Evolutionary conservation across 2,329 filamentous ascomycete species (phyloP).

Genomic region (Trichoderma sp.): DNA sequence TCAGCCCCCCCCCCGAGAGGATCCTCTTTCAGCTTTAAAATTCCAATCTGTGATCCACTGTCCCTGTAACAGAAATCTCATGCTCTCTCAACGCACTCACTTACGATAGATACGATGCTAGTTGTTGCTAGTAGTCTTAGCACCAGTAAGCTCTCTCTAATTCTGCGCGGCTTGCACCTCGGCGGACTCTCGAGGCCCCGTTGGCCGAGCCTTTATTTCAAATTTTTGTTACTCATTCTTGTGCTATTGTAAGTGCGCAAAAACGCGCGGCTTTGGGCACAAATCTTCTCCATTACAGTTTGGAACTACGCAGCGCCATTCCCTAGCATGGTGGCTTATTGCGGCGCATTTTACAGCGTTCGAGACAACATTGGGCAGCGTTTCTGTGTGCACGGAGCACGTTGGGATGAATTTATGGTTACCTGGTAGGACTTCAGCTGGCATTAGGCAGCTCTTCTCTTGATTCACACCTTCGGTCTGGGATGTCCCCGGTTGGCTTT

Average conservation of each 20-base stretch:
- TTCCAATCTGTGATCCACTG: slow-evolving; percentile 3
- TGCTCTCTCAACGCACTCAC: background rate
- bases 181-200: slow-evolving; percentile 11
- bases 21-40: background rate
- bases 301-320: slow-evolving; percentile 15
- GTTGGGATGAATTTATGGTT: background rate
- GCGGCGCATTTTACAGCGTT: slow-evolving; percentile 1
- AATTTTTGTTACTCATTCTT: background rate
- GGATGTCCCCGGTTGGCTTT: slow-evolving; percentile 15
- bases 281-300: slow-evolving; percentile 16
- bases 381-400: slow-evolving; percentile 3
- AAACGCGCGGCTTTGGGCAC: slow-evolving; percentile 13
- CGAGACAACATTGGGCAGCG: slow-evolving; percentile 5
- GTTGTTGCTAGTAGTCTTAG: background rate
- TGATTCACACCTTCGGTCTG: background rate
- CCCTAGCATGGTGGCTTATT: slow-evolving; percentile 9
- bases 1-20: background rate
- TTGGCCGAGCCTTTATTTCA: background rate
- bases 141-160: background rate
- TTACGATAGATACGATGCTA: background rate
- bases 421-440: background rate
- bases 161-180: background rate
- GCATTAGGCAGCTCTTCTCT: background rate
- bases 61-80: background rate
- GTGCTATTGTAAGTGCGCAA: background rate